phyloP scores from a whole-genome alignment of 2,329 filamentous ascomycete species.

The Colletotrichum spinosum region DNA sequence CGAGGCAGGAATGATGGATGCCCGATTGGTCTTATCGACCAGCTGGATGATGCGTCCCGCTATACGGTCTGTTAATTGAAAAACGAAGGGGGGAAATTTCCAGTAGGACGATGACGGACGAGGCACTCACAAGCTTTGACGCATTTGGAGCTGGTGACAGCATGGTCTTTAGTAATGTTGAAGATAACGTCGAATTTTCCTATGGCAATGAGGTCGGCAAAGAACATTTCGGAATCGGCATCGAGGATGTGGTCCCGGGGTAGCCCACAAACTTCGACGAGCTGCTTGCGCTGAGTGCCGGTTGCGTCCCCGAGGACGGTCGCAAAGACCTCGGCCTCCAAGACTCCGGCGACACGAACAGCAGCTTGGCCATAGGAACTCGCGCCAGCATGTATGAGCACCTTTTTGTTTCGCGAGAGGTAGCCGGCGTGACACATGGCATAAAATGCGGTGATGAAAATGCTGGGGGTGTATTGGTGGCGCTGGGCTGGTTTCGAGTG shows the following conservation, averaged over 20 bases:
- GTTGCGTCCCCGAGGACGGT: conserved; percentile 49
- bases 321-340: conserved; percentile 55
- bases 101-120: conserved; percentile 32
- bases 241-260: conserved; percentile 50
- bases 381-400: conserved; percentile 59
- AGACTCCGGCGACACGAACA: conserved; percentile 51
- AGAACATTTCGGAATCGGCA: conserved; percentile 49
- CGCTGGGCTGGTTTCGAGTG: conserved; percentile 7
- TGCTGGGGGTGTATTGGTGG: conserved; percentile 46
- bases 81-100: not conserved
- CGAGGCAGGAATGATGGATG: conserved; percentile 34
- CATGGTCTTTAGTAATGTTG: conserved; percentile 54
- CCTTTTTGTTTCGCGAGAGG: conserved; percentile 43
- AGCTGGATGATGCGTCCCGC: conserved; percentile 50
- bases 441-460: conserved; percentile 56
- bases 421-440: conserved; percentile 48
- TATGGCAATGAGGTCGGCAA: conserved; percentile 47
- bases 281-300: conserved; percentile 49
- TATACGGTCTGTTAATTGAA: conserved; percentile 37
- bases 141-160: conserved; percentile 48
- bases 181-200: conserved; percentile 44
- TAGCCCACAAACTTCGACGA: conserved; percentile 50
- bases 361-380: conserved; percentile 58
- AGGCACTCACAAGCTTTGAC: conserved; percentile 49
- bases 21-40: conserved; percentile 39